Conservation (phyloP, 2,329 filamentous ascomycete genomes). For the Calonectria henricotiae region DNA sequence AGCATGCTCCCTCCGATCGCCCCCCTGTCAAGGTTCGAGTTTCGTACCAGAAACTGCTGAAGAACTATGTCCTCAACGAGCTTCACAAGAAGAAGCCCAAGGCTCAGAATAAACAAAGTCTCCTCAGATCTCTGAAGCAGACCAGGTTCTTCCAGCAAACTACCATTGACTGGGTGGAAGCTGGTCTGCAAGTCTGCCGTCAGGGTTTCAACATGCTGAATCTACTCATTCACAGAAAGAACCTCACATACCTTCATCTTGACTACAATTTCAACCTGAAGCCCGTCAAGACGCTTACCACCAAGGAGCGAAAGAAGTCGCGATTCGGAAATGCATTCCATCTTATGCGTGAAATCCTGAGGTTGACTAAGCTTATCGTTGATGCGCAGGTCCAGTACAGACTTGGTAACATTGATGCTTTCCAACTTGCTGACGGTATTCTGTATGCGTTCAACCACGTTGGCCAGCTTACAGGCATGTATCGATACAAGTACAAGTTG, state of each 20-base stretch:
- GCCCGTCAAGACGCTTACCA: constrained; percentile 98
- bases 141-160: constrained; percentile 99
- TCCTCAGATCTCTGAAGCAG: constrained; percentile 90
- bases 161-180: constrained; percentile 99
- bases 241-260: constrained; percentile 96
- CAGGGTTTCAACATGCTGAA: constrained; percentile 99
- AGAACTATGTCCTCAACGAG: constrained; percentile 96
- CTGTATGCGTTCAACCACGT: constrained; percentile 99
- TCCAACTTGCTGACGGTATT: constrained; percentile 98
- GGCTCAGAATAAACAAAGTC: constrained; percentile 93
- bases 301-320: constrained; percentile 99
- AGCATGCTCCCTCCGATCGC: constrained; percentile 88
- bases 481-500: constrained; percentile 99
- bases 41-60: constrained; percentile 97
- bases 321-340: constrained; percentile 99
- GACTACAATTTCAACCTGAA: constrained; percentile 99
- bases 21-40: constrained; percentile 98
- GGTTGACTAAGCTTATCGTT: constrained; percentile 96
- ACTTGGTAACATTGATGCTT: constrained; percentile 97
- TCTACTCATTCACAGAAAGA: constrained; percentile 96
- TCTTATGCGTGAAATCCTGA: constrained; percentile 96
- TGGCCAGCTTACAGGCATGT: constrained; percentile 98
- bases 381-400: constrained; percentile 99
- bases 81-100: constrained; percentile 97
- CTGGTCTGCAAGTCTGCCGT: constrained; percentile 96